Percentiles rank a stretch among this genome's conserved stretches.
These are phyloP conservation scores for Vitis hybrid DNA, from an alignment of 177 flowering plant species.

Conservation along the genomic window DNA sequence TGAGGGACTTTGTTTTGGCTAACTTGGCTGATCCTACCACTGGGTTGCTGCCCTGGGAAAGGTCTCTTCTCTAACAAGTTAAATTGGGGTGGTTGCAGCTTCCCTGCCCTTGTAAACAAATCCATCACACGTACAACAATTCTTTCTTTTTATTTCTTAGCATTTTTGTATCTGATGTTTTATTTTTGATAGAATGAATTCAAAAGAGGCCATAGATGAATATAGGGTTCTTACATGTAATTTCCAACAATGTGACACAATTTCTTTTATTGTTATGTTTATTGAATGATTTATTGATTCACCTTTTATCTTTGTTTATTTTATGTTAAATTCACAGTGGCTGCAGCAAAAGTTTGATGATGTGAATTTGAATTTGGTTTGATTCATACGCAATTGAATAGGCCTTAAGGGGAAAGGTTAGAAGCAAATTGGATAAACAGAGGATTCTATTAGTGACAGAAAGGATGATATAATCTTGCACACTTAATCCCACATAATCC, in stretches of 20 bases:
- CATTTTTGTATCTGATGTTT: conserved; percentile 8
- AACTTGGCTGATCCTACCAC: conserved; percentile 57
- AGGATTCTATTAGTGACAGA: too few species aligned
- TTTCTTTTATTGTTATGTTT: conserved; percentile 4
- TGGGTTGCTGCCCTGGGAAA: conserved; percentile 79
- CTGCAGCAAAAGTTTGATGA: too few species aligned
- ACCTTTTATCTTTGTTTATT: conserved; percentile 3
- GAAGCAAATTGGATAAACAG: too few species aligned
- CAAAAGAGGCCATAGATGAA: conserved; percentile 10
- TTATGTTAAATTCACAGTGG: too few species aligned
- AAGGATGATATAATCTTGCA: too few species aligned
- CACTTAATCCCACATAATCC: too few species aligned
- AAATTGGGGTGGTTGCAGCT: conserved; percentile 10
- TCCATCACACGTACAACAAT: conserved; percentile 13
- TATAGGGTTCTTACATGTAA: conserved; percentile 25
- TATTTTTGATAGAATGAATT: neutral
- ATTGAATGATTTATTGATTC: neutral
- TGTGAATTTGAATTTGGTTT: too few species aligned
- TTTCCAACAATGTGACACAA: conserved; percentile 7
- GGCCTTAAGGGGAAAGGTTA: too few species aligned
- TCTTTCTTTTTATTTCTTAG: conserved; percentile 20
- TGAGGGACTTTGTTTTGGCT: conserved; percentile 66
- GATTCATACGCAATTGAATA: too few species aligned
- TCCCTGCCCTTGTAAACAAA: conserved; percentile 26
- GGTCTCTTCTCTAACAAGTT: conserved; percentile 21